A percentile compares a stretch with the other conserved stretches of the same genome.
Evolutionary conservation across 148 eudicot species (phyloP).

Genomic region (Chenopodium formosanum): DNA sequence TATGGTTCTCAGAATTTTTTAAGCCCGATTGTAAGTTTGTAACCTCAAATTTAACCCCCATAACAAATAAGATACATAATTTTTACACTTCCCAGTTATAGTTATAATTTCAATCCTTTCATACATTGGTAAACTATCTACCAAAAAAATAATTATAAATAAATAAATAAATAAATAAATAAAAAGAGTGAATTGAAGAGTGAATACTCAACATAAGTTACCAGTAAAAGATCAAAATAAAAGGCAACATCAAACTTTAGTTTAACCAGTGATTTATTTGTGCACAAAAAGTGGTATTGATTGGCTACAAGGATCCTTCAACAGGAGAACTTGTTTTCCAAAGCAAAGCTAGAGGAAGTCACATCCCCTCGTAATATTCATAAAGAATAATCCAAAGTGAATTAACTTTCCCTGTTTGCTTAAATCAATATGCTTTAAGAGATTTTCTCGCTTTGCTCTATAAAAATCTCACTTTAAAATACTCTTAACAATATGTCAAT

Average conservation of each 20-base stretch:
- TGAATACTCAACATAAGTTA: not conserved
- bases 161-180: too few relatives aligned
- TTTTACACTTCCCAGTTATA: too few relatives aligned
- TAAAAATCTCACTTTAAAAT: not conserved
- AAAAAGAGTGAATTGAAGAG: not conserved
- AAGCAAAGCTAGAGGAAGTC: not conserved
- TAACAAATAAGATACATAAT: too few relatives aligned
- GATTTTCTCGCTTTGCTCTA: conserved; percentile 1
- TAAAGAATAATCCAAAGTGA: conserved; percentile 21
- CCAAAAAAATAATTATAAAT: too few relatives aligned
- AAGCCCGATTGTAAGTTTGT: too few relatives aligned
- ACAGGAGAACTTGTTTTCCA: conserved; percentile 4
- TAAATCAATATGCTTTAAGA: conserved; percentile 7
- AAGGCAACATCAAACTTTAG: conserved; percentile 6
- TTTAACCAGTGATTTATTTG: not conserved
- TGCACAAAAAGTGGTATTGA: not conserved
- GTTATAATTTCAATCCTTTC: not conserved
- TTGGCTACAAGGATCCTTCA: conserved; percentile 12
- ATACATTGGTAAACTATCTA: not conserved
- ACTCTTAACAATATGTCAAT: too few relatives aligned
- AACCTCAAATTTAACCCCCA: too few relatives aligned
- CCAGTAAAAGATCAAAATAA: not conserved
- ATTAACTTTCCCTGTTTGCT: conserved; percentile 17
- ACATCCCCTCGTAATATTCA: conserved; percentile 3
- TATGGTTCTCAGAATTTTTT: too few relatives aligned